Evolutionary conservation across 805 yeast genomes (phyloP).

Genomic region (Kuraishia piskuri): DNA sequence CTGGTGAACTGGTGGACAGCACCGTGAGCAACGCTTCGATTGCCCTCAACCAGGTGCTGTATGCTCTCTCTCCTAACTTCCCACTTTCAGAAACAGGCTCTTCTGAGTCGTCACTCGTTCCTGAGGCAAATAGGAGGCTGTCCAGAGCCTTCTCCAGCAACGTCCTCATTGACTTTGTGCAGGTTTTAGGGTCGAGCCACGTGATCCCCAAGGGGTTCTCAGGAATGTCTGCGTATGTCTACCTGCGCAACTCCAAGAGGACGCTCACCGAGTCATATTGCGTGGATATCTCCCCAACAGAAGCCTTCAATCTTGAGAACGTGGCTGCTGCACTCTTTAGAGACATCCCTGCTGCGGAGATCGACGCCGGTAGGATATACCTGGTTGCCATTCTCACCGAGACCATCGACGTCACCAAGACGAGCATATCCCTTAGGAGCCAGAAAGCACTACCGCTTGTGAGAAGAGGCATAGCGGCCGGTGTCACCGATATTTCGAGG

Average conservation of each 20-base stretch:
- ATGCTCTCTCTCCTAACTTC: constrained; percentile 66
- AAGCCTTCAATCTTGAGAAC: constrained; percentile 52
- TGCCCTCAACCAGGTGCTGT: constrained; percentile 58
- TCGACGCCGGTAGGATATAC: constrained; percentile 54
- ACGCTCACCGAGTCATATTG: constrained; percentile 76
- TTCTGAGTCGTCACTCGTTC: constrained; percentile 25
- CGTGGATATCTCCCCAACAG: constrained; percentile 50
- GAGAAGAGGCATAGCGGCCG: constrained; percentile 80
- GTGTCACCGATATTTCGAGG: constrained; percentile 78
- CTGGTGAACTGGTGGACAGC: constrained; percentile 47
- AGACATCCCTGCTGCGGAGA: constrained; percentile 61
- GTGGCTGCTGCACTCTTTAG: constrained; percentile 74
- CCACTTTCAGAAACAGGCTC: constrained; percentile 35
- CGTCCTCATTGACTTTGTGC: constrained; percentile 68
- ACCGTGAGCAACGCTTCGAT: constrained; percentile 30
- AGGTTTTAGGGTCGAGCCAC: constrained; percentile 51
- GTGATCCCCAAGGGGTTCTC: constrained; percentile 58
- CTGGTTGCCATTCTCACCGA: constrained; percentile 73
- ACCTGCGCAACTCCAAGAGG: constrained; percentile 53
- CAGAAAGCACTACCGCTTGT: constrained; percentile 23
- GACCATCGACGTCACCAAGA: constrained; percentile 39
- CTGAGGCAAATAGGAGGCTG: constrained; percentile 38
- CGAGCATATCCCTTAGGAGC: constrained; percentile 7
- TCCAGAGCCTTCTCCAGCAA: constrained; percentile 49
- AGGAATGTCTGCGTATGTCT: constrained; percentile 67